phyloP scores from a whole-genome alignment of 257 asterid genomes.

The Fraxinus excelsior region DNA sequence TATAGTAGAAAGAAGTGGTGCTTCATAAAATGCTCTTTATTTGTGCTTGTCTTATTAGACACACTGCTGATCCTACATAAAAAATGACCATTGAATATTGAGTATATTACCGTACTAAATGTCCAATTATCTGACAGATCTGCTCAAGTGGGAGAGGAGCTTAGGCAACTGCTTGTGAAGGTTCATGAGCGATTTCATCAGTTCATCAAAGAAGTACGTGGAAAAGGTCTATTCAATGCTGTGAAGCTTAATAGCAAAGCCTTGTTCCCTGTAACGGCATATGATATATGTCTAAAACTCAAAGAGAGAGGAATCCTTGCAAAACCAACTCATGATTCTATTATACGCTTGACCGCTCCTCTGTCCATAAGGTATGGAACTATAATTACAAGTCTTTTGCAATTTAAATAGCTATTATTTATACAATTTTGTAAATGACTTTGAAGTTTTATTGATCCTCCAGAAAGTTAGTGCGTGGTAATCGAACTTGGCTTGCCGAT shows the following conservation, averaged over 20 bases:
- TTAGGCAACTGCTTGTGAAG: constrained; percentile 57
- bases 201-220: constrained; percentile 78
- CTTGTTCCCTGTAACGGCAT: constrained; percentile 71
- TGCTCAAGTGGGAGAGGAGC: constrained; percentile 67
- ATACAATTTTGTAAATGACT: background rate
- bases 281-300: constrained; percentile 83
- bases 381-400: background rate
- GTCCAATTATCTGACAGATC: constrained; percentile 43
- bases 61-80: background rate
- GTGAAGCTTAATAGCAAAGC: constrained; percentile 78
- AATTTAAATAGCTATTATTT: background rate
- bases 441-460: background rate
- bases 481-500: background rate
- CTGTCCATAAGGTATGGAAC: constrained; percentile 67
- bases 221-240: constrained; percentile 86
- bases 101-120: background rate
- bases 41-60: constrained; percentile 5
- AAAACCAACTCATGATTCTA: constrained; percentile 86
- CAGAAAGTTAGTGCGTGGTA: background rate
- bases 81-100: background rate
- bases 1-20: background rate
- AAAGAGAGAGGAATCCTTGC: constrained; percentile 92
- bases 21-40: background rate
- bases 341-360: constrained; percentile 86
- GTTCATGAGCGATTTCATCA: constrained; percentile 69